Evolutionary conservation across 257 asterid genomes (phyloP), one percentile per base, ranked within the genome.

Genomic region (Vinca minor): DNA sequence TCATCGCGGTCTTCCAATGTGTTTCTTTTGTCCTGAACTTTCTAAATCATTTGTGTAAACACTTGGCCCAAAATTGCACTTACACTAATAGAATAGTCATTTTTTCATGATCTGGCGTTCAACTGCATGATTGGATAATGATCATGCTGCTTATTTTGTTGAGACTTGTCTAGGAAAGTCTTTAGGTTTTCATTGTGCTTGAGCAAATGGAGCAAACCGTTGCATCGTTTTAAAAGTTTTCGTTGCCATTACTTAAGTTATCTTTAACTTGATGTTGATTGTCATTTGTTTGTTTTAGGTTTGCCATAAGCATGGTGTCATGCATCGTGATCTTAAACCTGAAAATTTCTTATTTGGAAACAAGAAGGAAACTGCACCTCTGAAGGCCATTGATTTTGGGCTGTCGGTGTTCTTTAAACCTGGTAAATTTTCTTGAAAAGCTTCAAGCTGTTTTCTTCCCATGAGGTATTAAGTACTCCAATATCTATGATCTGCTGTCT

Each of bases 291-390:
- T 47, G 39, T 65, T 79, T 46, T 70, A 79, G 84, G 65, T 79
- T 66, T 79, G 84, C 71, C 84, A 79, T 71, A 70, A 79, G 57
- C 79, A 76, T 48, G 84, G 84, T 10, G 81, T 79, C 54, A 79
- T 79, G 84, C 84, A 79, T 63, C 79, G 84, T 17, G 84, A 79
- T 63, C 84, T 79, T 71, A 79, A 79, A 65, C 84, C 84, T 60
- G 84, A 79, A 44, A 79, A 79, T 59, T 79, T 79, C 69, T 70
- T 79, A 54, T 76, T 73, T 70, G 84, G 61, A 32, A 76, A 76
- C 74, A 79, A 73, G 69, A 79, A 79, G 64, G 84, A 79, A 66
- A 67, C 79, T 45, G 77, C 81, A 17, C 71, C 84, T n/a, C 53
- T 79, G 66, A 79, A 76, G 77, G 84, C 84, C 25, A 79, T 79